Base-by-base conservation (phyloP, 2,329 filamentous ascomycete species). In the Coniella vitis region DNA sequence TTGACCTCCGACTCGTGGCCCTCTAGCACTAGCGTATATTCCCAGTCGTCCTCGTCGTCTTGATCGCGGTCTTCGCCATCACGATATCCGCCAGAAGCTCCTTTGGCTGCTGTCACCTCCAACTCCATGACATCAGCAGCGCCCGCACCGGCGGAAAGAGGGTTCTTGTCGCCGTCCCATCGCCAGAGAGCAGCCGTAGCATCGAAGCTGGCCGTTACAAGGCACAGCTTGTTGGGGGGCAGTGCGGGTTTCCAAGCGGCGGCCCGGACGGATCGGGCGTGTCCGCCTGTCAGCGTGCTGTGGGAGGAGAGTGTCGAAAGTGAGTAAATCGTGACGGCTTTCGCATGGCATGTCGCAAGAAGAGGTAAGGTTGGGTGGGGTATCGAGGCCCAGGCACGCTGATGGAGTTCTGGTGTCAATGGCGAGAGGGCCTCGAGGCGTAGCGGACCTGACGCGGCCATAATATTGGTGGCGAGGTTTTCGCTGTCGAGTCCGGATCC, bases 1-100 rank as follows among this genome's bases (percentile, higher is more conserved):
- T 96, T 86, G 72, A 98, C 87, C 68, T 98, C 93, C 20, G 86
- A 89, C 61, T 97, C 93, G 64, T 97, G 93, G 0, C 93, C 93
- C 61, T 97, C 93, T 1, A 98, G 76, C 1, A 97, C 86, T 7
- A 96, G 83, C 0, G 87, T 87, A 60, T 96, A 94, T 45, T 90
- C 84, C 87, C 93, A 98, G 54, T 95, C 90, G 45, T 90, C 86
- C 0, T 85, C 79, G 3, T 81, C 83, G 4, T 80, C 77, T 12
- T 75, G 72, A 2, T 72, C 71, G 12, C 69, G 68, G 14, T 67
- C 68, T 5, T 62, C 59, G 19, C 57, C 56, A 9, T 63, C 61
- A 13, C 57, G 54, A 38, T 25, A 25, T 40, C 47, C 48, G 20
- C 49, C 42, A 32, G 43, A 49, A 4, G 37, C 54, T 12, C 40